Evolutionary conservation across 257 asterid species (phyloP).

Genomic region (Fraxinus excelsior): DNA sequence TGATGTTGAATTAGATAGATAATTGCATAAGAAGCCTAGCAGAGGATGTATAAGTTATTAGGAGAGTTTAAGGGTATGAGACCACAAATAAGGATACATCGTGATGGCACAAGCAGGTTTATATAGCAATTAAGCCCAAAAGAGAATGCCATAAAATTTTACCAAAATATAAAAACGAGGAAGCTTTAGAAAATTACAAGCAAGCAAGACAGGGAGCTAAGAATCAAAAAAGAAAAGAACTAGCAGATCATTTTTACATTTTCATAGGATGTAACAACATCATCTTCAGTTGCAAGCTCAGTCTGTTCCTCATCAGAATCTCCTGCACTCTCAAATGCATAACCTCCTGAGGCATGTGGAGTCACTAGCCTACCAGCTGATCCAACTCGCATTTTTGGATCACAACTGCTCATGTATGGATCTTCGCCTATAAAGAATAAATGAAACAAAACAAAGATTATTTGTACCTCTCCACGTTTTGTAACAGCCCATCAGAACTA

Average conservation of each 20-base stretch:
- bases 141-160: neutral
- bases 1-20: neutral
- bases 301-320: slow-evolving; percentile 71
- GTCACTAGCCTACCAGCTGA: slow-evolving; percentile 66
- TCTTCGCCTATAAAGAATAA: slow-evolving; percentile 46
- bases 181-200: neutral
- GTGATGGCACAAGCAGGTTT: neutral
- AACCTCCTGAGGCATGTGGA: slow-evolving; percentile 59
- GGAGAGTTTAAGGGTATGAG: neutral
- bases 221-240: neutral
- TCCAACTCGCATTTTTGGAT: slow-evolving; percentile 52
- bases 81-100: neutral
- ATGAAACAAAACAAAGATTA: slow-evolving; percentile 6
- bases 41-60: neutral
- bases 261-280: slow-evolving; percentile 38
- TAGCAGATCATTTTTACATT: slow-evolving; percentile 40
- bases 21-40: neutral
- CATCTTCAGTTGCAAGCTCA: slow-evolving; percentile 50
- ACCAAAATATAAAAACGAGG: neutral
- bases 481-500: slow-evolving; percentile 12
- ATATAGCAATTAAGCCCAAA: neutral
- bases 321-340: slow-evolving; percentile 60
- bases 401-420: slow-evolving; percentile 38
- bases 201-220: neutral
- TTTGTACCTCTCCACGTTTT: neutral